Evolutionary conservation across 257 asterid genomes (phyloP).

Genomic region (Gentiana straminea): DNA sequence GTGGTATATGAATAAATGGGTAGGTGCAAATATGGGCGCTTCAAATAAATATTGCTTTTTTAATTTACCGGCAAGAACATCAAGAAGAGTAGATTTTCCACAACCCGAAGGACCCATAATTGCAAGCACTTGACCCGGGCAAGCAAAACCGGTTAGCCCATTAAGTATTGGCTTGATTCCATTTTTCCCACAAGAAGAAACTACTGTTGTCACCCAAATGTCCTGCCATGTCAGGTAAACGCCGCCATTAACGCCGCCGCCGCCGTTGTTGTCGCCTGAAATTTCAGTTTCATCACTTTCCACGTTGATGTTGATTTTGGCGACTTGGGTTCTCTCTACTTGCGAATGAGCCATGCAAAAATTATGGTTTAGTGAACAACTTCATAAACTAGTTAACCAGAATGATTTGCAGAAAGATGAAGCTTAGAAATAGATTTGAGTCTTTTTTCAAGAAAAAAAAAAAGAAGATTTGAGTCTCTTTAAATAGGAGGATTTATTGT

Average conservation of each 20-base stretch:
- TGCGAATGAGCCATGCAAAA: constrained; percentile 1
- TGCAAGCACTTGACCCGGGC: constrained; percentile 24
- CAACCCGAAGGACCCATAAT: constrained; percentile 34
- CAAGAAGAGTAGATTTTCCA: constrained; percentile 32
- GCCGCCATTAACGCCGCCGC: not conserved
- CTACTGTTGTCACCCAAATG: constrained; percentile 21
- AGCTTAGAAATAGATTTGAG: too few species aligned
- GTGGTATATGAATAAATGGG: too few species aligned
- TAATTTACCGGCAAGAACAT: constrained; percentile 26
- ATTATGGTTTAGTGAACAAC: not conserved
- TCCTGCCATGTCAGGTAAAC: constrained; percentile 32
- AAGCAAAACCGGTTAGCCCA: constrained; percentile 23
- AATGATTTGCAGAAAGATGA: too few species aligned
- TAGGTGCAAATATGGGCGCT: too few species aligned
- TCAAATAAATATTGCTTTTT: too few species aligned
- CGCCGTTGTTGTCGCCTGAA: not conserved
- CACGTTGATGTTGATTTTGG: not conserved
- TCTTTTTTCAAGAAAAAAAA: too few species aligned
- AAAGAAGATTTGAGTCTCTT: too few species aligned
- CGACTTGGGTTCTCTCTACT: not conserved
- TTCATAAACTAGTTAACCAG: too few species aligned
- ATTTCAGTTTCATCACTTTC: not conserved
- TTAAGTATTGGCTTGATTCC: constrained; percentile 17
- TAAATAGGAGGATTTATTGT: too few species aligned
- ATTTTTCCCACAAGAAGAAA: constrained; percentile 1